Evolutionary conservation across 78 protist genomes (phyloP), one percentile per base, ranked within the genome.

Genomic region (Anaeramoeba flamelloides): DNA sequence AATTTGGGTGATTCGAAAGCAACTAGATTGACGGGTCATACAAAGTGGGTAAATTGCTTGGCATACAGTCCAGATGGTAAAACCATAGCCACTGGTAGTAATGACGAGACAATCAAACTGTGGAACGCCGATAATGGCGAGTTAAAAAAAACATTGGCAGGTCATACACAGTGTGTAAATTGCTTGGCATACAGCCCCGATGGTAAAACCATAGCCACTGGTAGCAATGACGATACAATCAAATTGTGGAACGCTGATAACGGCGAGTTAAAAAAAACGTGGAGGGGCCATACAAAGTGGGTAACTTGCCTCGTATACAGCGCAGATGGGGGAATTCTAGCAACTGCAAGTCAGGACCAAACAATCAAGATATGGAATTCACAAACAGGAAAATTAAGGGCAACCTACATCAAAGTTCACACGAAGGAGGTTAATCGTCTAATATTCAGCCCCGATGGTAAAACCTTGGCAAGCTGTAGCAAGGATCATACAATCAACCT

Each of bases 51-150:
- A 32, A 2, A 12, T 74, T 17, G 79, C 36, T 65, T 81, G 22
- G 80, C 77, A 38, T 64, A n/a, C 40, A 75, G 79, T n/a, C 83
- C 83, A 1, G 77, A 65, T 39, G 83, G 39, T 2, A 3, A 53
- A 38, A 1, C 3, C 1, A 0, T 81, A 1, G 83, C 41, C 36
- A 26, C 39, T 17, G 75, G 79, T 26, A 17, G 39, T 33, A 36
- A 4, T 39, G 83, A 81, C 41, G 3, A 53, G 33, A 81, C 76
- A 17, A 12, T 81, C 38, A 3, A 38, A 37, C 3, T 81, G 3
- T 81, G 83, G 83, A 33, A 53, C 3, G 37, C 36, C 0, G 3
- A 3, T 39, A 75, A 77, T 36, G 83, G 83, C 8, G 69, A 4
- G 77, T 37, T 31, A 39, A 41, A 36, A 32, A 37, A 8, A 1